Percentiles rank a stretch among this genome's conserved stretches.
These are phyloP conservation scores for Thamnidium elegans DNA, from an alignment of 192 early-diverging fungal species.

Conservation along the genomic window DNA sequence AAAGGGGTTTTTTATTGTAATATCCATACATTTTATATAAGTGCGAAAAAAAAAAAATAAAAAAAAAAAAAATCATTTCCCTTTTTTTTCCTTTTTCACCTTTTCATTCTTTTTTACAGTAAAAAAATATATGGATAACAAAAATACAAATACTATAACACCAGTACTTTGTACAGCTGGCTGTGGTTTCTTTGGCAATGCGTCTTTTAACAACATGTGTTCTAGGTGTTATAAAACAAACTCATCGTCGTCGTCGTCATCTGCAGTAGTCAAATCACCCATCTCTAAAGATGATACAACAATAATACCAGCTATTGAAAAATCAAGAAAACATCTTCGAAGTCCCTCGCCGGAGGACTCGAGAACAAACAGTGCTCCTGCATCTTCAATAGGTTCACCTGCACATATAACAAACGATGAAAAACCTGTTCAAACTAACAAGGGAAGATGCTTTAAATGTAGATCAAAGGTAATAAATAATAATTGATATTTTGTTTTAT, in stretches of 20 bases:
- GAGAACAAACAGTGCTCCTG: slow-evolving; percentile 6
- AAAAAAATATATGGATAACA: slow-evolving; percentile 5
- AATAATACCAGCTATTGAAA: background rate
- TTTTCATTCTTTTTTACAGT: background rate
- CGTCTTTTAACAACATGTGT: slow-evolving; percentile 70
- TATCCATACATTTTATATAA: background rate
- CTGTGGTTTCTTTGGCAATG: slow-evolving; percentile 71
- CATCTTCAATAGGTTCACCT: slow-evolving; percentile 29
- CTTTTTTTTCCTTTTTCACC: background rate
- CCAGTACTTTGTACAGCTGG: slow-evolving; percentile 60
- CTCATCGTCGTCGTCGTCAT: too few relatives aligned
- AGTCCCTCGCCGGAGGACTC: slow-evolving; percentile 12
- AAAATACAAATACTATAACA: slow-evolving; percentile 4
- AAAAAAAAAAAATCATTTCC: background rate
- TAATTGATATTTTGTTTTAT: background rate
- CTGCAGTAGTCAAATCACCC: slow-evolving; percentile 23
- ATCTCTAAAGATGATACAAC: slow-evolving; percentile 20
- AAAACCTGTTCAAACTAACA: slow-evolving; percentile 60
- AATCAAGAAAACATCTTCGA: slow-evolving; percentile 14
- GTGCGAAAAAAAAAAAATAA: background rate
- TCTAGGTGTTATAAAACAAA: slow-evolving; percentile 70
- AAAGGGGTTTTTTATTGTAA: background rate
- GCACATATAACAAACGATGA: slow-evolving; percentile 31
- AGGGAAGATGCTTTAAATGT: slow-evolving; percentile 69
- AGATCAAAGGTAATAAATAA: slow-evolving; percentile 50